Percentiles rank a stretch among this genome's conserved stretches.
phyloP scores from a whole-genome alignment of 805 yeast genomes.

The Starmerella riodocensis region DNA sequence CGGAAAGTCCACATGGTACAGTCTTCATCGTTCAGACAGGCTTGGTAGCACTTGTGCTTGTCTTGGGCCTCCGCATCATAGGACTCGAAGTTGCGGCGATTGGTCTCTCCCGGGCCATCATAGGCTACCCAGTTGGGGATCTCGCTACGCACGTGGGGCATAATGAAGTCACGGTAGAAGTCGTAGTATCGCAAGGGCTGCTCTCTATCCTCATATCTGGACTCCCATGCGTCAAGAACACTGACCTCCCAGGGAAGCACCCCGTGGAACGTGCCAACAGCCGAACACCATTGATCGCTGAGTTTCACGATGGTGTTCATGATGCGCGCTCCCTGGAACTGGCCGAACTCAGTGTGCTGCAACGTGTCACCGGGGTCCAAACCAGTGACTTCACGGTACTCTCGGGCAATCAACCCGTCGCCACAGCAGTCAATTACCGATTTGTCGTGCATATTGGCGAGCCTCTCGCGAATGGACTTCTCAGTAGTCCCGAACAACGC shows the following conservation, averaged over 20 bases:
- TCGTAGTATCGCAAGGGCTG: constrained; percentile 21
- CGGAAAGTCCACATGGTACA: constrained; percentile 18
- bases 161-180: constrained; percentile 25
- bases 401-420: constrained; percentile 26
- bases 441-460: constrained; percentile 18
- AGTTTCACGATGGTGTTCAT: constrained; percentile 11
- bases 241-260: constrained; percentile 23
- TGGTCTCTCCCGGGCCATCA: neutral
- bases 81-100: neutral
- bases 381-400: constrained; percentile 18
- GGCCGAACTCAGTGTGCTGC: constrained; percentile 13
- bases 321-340: constrained; percentile 27
- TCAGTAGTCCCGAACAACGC: constrained; percentile 20
- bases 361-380: constrained; percentile 11
- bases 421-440: constrained; percentile 27
- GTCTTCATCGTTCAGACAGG: constrained; percentile 14
- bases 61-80: constrained; percentile 4
- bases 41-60: constrained; percentile 12
- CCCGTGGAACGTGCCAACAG: constrained; percentile 28
- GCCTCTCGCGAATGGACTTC: constrained; percentile 2
- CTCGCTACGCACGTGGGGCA: constrained; percentile 23
- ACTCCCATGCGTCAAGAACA: constrained; percentile 24
- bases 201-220: constrained; percentile 8
- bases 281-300: constrained; percentile 24
- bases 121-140: constrained; percentile 22